phyloP scores from a whole-genome alignment of 495 filamentous ascomycete species.

The Trichocladium antarcticum region DNA sequence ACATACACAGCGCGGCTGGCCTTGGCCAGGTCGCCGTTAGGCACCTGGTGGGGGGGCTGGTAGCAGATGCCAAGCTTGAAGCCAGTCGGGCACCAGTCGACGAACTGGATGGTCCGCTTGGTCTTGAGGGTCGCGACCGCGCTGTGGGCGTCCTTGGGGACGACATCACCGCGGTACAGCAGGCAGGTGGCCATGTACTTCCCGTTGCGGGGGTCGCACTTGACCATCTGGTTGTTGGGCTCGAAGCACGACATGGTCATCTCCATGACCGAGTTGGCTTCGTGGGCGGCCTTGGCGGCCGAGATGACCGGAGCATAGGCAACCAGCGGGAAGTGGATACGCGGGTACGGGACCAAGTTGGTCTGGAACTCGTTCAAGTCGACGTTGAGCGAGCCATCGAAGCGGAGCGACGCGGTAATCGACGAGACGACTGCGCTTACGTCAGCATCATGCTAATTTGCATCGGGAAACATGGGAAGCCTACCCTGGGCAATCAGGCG shows the following conservation, averaged over 20 bases:
- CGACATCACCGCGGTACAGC: constrained; percentile 96
- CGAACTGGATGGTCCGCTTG: constrained; percentile 96
- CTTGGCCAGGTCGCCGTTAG: constrained; percentile 93
- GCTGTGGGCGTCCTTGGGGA: constrained; percentile 84
- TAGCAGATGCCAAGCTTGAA: constrained; percentile 99
- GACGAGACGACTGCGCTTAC: constrained; percentile 73
- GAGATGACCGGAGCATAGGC: constrained; percentile 93
- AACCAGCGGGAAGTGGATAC: constrained; percentile 98
- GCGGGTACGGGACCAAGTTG: constrained; percentile 95
- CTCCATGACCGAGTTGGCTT: constrained; percentile 82
- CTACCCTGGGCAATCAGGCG: constrained; percentile 90
- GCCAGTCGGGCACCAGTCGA: constrained; percentile 99
- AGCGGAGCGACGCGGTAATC: constrained; percentile 95
- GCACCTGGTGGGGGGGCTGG: constrained; percentile 89
- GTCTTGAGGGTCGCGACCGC: constrained; percentile 95
- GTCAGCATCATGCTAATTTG: constrained; percentile 13
- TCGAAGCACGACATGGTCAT: constrained; percentile 82
- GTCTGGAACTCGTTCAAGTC: constrained; percentile 99
- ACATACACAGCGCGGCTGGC: constrained; percentile 95
- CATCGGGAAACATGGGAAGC: constrained; percentile 1
- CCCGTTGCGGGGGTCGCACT: constrained; percentile 95
- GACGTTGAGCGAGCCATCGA: constrained; percentile 98
- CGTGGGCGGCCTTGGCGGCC: constrained; percentile 85
- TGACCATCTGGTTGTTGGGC: constrained; percentile 91
- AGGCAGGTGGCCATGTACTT: constrained; percentile 99